phyloP scores from a whole-genome alignment of 2,329 filamentous ascomycete genomes.

The Zalaria obscura region DNA sequence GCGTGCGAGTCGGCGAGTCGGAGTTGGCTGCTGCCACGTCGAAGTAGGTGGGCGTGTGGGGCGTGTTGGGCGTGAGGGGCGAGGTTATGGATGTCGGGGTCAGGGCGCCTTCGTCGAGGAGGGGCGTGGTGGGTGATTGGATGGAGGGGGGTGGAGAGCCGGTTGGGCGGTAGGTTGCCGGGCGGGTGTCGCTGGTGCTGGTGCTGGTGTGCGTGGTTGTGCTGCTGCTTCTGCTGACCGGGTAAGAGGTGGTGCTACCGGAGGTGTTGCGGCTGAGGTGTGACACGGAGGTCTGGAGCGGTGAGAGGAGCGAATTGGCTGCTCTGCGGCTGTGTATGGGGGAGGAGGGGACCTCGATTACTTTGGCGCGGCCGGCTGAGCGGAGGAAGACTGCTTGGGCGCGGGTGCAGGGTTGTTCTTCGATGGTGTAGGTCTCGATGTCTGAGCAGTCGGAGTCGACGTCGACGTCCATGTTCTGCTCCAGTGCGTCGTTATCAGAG shows the following conservation, averaged over 20 bases:
- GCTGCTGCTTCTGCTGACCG: not conserved
- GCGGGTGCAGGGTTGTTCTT: conserved; percentile 11
- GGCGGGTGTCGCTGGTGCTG: not conserved
- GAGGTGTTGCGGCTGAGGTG: not conserved
- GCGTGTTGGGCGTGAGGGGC: not conserved
- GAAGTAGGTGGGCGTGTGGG: not conserved
- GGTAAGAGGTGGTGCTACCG: not conserved
- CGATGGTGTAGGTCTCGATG: conserved; percentile 4
- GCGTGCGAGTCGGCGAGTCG: no score
- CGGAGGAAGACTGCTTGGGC: conserved; percentile 14
- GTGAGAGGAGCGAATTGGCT: not conserved
- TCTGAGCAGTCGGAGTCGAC: conserved; percentile 2
- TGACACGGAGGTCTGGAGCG: not conserved
- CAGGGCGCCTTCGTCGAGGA: not conserved
- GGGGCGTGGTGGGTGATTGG: not conserved
- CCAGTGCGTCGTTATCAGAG: conserved; percentile 4
- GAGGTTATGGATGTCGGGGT: not conserved
- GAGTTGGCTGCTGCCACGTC: not conserved
- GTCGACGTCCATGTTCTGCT: not conserved
- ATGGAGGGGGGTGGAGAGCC: not conserved
- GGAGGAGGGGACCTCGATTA: conserved; percentile 6
- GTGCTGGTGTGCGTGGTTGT: not conserved
- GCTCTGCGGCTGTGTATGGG: not conserved
- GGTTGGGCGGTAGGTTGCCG: not conserved
- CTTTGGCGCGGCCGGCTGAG: conserved; percentile 11